These are phyloP conservation scores for Trichoderma asperellum DNA, from an alignment of 2,329 filamentous ascomycete genomes.

Conservation along the genomic window DNA sequence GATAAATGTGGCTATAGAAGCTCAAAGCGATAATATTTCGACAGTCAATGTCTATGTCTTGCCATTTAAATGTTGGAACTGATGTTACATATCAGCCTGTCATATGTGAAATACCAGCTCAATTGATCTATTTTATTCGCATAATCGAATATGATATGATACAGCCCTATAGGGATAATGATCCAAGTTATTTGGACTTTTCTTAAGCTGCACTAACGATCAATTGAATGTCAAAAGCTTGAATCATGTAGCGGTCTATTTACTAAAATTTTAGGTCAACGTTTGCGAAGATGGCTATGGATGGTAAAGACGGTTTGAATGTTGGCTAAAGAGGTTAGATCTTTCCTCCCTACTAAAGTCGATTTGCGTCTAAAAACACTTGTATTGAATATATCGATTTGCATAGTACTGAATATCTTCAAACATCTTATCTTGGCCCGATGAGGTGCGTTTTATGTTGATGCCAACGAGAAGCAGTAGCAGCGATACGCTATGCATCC, in stretches of 20 bases:
- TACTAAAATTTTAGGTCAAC: neutral
- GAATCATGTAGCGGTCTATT: neutral
- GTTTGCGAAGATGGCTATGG: neutral
- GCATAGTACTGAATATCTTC: neutral
- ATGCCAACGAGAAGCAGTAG: neutral
- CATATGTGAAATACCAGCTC: neutral
- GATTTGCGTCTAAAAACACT: neutral
- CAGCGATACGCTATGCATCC: neutral
- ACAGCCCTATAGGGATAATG: neutral
- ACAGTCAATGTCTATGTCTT: too few species aligned
- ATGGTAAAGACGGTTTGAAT: neutral
- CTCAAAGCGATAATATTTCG: neutral
- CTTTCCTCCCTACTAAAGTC: neutral
- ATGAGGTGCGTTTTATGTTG: neutral
- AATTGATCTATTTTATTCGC: neutral
- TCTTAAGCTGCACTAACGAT: neutral
- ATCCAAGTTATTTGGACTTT: neutral
- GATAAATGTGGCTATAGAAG: too few species aligned
- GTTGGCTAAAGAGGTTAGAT: neutral
- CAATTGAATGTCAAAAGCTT: neutral
- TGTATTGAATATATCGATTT: neutral
- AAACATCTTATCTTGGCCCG: neutral
- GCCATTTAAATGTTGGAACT: neutral
- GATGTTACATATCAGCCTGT: neutral
- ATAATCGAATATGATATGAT: neutral